Evolutionary conservation across 2,329 filamentous ascomycete species (phyloP), one percentile per base, ranked within the genome.

Genomic region (Erysiphe neolycopersici): DNA sequence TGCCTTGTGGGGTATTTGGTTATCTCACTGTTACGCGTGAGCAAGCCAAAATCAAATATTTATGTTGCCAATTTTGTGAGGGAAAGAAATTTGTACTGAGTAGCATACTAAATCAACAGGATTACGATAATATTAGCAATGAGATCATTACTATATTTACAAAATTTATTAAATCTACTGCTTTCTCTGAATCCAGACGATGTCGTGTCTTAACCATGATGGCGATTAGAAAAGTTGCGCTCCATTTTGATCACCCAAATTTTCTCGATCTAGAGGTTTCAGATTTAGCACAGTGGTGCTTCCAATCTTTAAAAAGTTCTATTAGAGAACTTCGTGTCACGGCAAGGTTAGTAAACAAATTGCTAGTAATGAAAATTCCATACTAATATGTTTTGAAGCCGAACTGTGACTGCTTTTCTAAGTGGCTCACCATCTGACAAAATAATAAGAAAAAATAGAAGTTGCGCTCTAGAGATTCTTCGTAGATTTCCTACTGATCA

Each of bases 301-400:
- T 94, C 4, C 72, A 78, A 50, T 82, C 79, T 0, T 63, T 95
- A 35, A 76, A 77, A 49, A 92, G 85, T 58, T 91, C 85, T 1
- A 59, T 83, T 17, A 71, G 87, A 54, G 89, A 95, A 56, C 63
- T 95, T 26, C 75, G 87, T 30, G 71, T 94, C 51, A 78, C 78
- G 33, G 79, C 85, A 46, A 79, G 78, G 64, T 77, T 44, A 46
- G 47, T 38, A 6, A 22, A 49, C 16, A 38, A 41, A 13, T n/a
- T 19, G 40, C 22, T 38, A 14, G 46, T 35, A 31, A 14, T 10
- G 10, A 33, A 17, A n/a, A n/a, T n/a, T 41, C n/a, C 10, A 47
- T 41, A 10, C 18, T 33, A 43, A 54, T 51, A 47, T 55, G 41
- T 26, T 26, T 42, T 8, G 14, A 47, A 78, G 73, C 32, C 68